Percentiles rank a stretch among this genome's conserved stretches.
phyloP scores from a whole-genome alignment of 257 asterid species.

The Lithospermum erythrorhizon region DNA sequence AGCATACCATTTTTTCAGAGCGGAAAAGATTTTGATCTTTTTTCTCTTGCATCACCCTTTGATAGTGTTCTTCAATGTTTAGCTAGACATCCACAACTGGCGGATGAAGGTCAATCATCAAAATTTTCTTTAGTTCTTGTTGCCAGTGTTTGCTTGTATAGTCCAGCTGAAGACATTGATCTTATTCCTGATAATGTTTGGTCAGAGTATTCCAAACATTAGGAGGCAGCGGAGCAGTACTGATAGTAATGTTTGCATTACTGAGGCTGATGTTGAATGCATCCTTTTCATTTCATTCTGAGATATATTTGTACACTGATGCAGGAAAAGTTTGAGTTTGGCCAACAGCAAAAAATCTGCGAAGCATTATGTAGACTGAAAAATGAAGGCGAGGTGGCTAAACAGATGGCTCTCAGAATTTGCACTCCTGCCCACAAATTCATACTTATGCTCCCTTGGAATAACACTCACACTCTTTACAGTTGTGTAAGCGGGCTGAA shows the following conservation, averaged over 20 bases:
- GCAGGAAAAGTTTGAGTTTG: constrained; percentile 52
- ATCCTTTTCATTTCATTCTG: constrained; percentile 10
- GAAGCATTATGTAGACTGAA: constrained; percentile 62
- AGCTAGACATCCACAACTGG: constrained; percentile 46
- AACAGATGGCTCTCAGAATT: constrained; percentile 42
- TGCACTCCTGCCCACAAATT: constrained; percentile 2
- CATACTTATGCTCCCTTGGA: background rate
- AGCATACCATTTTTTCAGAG: constrained; percentile 66
- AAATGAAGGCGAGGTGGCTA: constrained; percentile 67
- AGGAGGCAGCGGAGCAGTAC: constrained; percentile 60
- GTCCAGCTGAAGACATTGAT: constrained; percentile 70
- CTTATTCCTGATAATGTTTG: constrained; percentile 79
- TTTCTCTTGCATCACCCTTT: constrained; percentile 75
- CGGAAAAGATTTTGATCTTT: constrained; percentile 60
- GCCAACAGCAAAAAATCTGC: constrained; percentile 67
- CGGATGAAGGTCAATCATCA: constrained; percentile 58
- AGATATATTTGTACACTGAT: constrained; percentile 17
- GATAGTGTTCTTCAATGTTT: constrained; percentile 65
- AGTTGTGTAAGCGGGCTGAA: constrained; percentile 7
- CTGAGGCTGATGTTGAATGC: background rate
- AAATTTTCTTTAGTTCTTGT: constrained; percentile 71
- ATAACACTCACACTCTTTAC: background rate
- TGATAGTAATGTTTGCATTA: constrained; percentile 6
- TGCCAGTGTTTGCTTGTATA: constrained; percentile 69
- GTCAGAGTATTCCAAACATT: constrained; percentile 74